A percentile compares a stretch with the other conserved stretches of the same genome.
Conservation (phyloP, 345 rosid genomes). For the Lepidium sativum region DNA sequence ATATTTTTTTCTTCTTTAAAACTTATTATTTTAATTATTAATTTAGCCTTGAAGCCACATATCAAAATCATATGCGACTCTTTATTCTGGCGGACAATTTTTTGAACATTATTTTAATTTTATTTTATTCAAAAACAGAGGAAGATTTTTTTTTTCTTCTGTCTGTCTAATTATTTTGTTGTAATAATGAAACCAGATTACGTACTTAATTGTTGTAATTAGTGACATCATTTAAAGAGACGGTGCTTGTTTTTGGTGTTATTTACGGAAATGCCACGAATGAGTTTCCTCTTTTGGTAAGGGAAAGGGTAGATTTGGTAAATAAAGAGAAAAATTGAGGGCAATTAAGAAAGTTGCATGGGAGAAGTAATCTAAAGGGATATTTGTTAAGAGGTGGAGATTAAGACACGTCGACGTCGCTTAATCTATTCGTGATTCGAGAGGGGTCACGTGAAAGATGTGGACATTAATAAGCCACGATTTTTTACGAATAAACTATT, state of each 20-base stretch:
- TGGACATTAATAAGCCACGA: conserved; percentile 28
- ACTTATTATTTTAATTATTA: conserved; percentile 1
- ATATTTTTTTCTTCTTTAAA: background rate
- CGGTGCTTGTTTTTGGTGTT: background rate
- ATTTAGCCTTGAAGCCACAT: conserved; percentile 12
- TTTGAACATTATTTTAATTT: conserved; percentile 15
- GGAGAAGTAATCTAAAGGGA: background rate
- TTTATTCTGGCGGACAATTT: conserved; percentile 24
- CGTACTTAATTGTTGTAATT: background rate
- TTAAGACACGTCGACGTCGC: conserved; percentile 19
- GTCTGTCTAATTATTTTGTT: background rate
- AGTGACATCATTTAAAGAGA: conserved; percentile 5
- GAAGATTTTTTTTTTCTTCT: background rate
- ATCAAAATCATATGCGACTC: conserved; percentile 8
- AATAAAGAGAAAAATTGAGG: background rate
- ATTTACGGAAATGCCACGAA: conserved; percentile 20
- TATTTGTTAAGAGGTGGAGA: conserved; percentile 17
- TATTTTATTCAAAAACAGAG: background rate
- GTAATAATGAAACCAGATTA: conserved; percentile 3
- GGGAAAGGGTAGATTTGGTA: background rate
- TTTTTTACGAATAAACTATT: background rate
- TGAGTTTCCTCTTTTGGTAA: background rate
- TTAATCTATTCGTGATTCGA: conserved; percentile 17
- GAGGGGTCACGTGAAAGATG: conserved; percentile 19
- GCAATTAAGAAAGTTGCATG: conserved; percentile 20